Evolutionary conservation across 2,329 filamentous ascomycete genomes (phyloP), one percentile per base, ranked within the genome.

Genomic region (Colletotrichum eremochloae): DNA sequence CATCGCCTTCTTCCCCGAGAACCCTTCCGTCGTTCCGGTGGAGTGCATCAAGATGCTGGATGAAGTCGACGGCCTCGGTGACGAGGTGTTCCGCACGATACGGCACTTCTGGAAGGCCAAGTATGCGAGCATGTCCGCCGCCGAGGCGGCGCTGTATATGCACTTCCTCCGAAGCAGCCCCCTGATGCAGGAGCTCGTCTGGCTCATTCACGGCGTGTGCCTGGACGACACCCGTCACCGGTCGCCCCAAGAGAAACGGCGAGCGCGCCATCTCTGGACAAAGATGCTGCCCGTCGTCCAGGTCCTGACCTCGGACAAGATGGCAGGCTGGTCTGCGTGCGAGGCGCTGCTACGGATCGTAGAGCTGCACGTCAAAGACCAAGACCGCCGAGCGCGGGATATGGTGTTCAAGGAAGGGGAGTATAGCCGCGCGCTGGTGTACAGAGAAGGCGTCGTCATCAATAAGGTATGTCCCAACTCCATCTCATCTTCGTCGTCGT

Each of bases 1-100:
- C 31, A 38, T 79, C 20, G 53, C 40, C 5, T 77, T 75, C 60
- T 42, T 46, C 18, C 55, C 40, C 12, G 24, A 24, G 3, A 69
- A 11, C 15, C 11, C 36, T 5, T 15, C 31, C 5, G 36, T 14
- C 9, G 33, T 58, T 1, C 63, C 63, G 8, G 38, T 9, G 5
- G 38, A 44, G 38, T 58, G 50, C 38, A 11, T 0, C 2, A 18
- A 18, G 8, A 15, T 55, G 50, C 8, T 55, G 24, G 20, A 31
- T 14, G 7, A 42, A 3, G 15, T n/a, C 6, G 52, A 44, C 53
- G 14, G 11, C 38, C 52, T 36, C 31, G 55, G 18, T 2, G 55
- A 38, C 15, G 24, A 15, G 11, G 8, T 38, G 24, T 9, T 52
- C 20, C 31, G 40, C 38, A 1, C 9, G 18, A 18, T 56, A 5